Evolutionary conservation across 192 early-diverging fungal genomes (phyloP), one percentile per base, ranked within the genome.

Genomic region (Spizellomyces sp.): DNA sequence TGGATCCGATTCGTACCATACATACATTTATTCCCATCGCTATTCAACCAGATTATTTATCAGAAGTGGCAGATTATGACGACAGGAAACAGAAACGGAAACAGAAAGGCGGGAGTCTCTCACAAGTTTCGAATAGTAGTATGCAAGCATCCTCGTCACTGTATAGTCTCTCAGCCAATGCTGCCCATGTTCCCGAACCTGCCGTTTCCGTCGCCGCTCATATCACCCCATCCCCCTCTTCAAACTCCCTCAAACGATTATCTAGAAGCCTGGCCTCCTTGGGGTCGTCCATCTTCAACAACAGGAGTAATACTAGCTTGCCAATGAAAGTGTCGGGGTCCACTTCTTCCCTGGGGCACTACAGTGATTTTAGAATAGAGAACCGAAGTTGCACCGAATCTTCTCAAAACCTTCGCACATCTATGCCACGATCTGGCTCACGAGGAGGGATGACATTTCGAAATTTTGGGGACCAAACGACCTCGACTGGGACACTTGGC

Each of bases 221-320:
- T 67, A 2, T 22, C 9, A 9, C 67, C 14, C 22, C 22, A 1
- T 44, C 67, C 15, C 48, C 46, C 10, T 42, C 27, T 12, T 48
- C 69, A 8, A 19, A 19, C 9, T 70, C 68, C 9, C n/a, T 71
- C 46, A 21, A 41, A 50, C 2, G n/a, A 14, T 43, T 71, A 4
- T 64, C 60, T 21, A 63, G 45, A 71, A 71, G 70, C 54, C 19
- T 71, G 6, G 61, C 70, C n/a, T 71, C 70, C 8, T 71, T 71
- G 36, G 70, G 70, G 5, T 71, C 70, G 9, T 17, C 17, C 5
- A n/a, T 71, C 6, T 64, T 71, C 54, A 47, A 64, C n/a, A 64
- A 14, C 42, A 59, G 70, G 9, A 71, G 70, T 54, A 63, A 71
- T 45, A 6, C 70, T 43, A 71, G 70, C 42, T n/a, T 64, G 61